phyloP scores from a whole-genome alignment of 148 eudicot genomes.

The Oxyria digyna region DNA sequence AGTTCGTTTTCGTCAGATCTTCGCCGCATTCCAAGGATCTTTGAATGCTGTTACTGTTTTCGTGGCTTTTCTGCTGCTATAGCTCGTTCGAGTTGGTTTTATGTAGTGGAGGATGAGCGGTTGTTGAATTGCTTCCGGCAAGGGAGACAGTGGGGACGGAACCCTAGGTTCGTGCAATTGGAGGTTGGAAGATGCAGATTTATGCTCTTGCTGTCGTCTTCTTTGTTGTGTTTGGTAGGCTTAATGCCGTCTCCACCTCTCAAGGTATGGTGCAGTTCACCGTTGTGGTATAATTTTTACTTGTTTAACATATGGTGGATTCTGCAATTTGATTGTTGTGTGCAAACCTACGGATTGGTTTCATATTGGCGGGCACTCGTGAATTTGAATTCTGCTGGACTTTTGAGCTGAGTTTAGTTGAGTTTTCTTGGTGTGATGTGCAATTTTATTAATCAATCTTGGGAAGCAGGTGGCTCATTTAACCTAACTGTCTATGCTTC shows the following conservation, averaged over 20 bases:
- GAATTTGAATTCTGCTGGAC: neutral
- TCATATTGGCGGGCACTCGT: neutral
- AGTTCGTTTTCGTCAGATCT: neutral
- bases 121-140: neutral
- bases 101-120: neutral
- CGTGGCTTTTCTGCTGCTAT: neutral
- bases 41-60: neutral
- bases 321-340: neutral
- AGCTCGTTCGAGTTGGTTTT: neutral
- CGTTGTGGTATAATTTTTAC: neutral
- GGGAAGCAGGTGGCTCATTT: neutral
- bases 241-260: neutral
- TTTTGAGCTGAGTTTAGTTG: neutral
- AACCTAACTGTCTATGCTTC: too few relatives aligned
- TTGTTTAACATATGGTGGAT: neutral
- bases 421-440: neutral
- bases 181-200: conserved; percentile 2
- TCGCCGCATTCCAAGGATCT: conserved; percentile 5
- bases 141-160: conserved; percentile 1
- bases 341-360: neutral
- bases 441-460: neutral
- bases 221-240: neutral
- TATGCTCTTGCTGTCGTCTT: neutral
- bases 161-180: neutral
- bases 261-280: neutral